Evolutionary conservation across 106 monocot species (phyloP), one percentile per base, ranked within the genome.

Genomic region (Dactylorhiza incarnata): DNA sequence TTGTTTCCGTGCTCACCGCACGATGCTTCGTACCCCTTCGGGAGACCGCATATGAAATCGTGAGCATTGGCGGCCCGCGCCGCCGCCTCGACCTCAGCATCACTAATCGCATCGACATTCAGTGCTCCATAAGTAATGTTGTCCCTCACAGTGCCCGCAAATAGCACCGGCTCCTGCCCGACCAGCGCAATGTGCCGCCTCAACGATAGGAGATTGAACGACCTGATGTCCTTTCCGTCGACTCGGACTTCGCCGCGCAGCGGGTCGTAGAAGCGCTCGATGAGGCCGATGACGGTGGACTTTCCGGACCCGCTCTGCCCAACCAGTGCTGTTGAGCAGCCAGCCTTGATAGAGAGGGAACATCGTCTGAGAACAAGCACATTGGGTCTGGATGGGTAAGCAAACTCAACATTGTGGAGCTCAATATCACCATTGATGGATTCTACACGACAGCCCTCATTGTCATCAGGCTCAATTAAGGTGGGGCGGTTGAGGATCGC

Each of bases 11-110:
- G 7, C 65, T 22, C 65, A 4, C 26, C 66, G 11, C 63, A 22
- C n/a, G 63, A 19, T 20, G 63, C n/a, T 9, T 63, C 4, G 9
- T 63, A 19, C 23, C 19, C 24, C 3, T 6, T 25, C n/a, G 23
- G 23, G 0, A 83, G 63, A 9, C 49, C 50, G 16, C 59, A 70
- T 68, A 83, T 75, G 74, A 83, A 83, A 8, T 71, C 83, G 19
- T 83, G 78, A 5, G 78, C 83, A 20, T 83, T 78, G 0, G 83
- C 83, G 5, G 66, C 78, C 44, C 78, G 65, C 55, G 83, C 74
- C 0, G 83, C 83, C 0, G 46, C 78, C 45, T 78, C 78, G 8
- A 83, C 58, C 59, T 83, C 78, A 13, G 29, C 59, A 47, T 82
- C 77, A 7, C 29, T 82, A 55, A 13, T 17, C 54, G 54, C 17